Conservation (phyloP, 768 basidiomycete genomes). For the Leccinum imitatum region DNA sequence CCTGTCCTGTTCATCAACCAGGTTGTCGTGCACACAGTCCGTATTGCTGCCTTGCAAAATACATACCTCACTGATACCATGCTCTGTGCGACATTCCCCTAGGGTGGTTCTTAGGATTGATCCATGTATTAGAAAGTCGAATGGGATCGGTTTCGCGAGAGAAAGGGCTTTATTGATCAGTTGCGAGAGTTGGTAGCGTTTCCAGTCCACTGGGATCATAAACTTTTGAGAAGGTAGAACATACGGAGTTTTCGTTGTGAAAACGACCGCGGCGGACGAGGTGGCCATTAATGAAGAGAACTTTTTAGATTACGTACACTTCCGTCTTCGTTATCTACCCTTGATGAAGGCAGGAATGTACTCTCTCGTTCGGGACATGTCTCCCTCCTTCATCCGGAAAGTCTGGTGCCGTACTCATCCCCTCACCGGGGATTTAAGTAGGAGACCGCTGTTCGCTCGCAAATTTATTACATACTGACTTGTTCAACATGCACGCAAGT, state of each 20-base stretch:
- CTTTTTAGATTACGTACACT: too few relatives aligned
- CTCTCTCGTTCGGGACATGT: not conserved
- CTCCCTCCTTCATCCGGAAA: not conserved
- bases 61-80: constrained; percentile 66
- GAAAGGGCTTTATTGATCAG: constrained; percentile 93
- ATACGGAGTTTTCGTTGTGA: constrained; percentile 23
- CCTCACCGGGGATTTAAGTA: constrained; percentile 6
- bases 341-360: too few relatives aligned
- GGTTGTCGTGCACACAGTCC: not conserved
- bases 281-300: not conserved
- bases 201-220: constrained; percentile 89
- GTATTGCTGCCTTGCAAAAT: not conserved
- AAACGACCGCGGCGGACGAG: constrained; percentile 16
- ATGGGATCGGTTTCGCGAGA: constrained; percentile 73
- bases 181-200: constrained; percentile 94
- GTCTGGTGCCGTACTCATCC: not conserved
- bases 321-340: too few relatives aligned
- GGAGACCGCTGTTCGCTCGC: not conserved
- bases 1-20: constrained; percentile 42
- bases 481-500: not conserved
- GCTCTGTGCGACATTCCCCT: constrained; percentile 70
- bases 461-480: not conserved
- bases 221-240: constrained; percentile 67
- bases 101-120: constrained; percentile 72
- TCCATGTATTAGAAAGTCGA: constrained; percentile 90